Conservation (phyloP, 2,329 filamentous ascomycete species). For the Metarhizium album region DNA sequence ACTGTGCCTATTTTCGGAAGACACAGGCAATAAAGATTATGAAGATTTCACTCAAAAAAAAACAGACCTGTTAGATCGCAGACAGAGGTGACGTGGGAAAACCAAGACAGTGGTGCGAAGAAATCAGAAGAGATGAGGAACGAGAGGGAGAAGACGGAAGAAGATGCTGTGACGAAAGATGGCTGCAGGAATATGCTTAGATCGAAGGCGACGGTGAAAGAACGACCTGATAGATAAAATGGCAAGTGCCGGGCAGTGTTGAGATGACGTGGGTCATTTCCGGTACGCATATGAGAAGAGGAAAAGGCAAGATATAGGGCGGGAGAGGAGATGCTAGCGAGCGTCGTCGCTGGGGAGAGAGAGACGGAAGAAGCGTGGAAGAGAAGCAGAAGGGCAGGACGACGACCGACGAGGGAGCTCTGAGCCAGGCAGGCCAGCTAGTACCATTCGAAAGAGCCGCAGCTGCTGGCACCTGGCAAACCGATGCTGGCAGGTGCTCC, state of each 20-base stretch:
- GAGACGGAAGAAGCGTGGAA: neutral
- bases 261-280: slow-evolving; percentile 7
- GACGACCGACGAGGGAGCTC: neutral
- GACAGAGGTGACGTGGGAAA: slow-evolving; percentile 15
- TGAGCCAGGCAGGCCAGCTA: neutral
- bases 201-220: slow-evolving; percentile 1
- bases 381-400: neutral
- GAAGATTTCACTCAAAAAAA: slow-evolving; percentile 18
- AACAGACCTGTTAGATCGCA: slow-evolving; percentile 18
- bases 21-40: slow-evolving; percentile 15
- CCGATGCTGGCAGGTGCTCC: slow-evolving; percentile 2
- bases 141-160: slow-evolving; percentile 7
- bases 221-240: slow-evolving; percentile 6
- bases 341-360: slow-evolving; percentile 3
- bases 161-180: slow-evolving; percentile 3
- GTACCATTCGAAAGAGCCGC: too few relatives aligned
- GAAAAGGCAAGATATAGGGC: slow-evolving; percentile 14
- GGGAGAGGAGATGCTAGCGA: slow-evolving; percentile 12
- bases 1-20: slow-evolving; percentile 4
- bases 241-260: slow-evolving; percentile 18
- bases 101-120: slow-evolving; percentile 10
- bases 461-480: slow-evolving; percentile 6
- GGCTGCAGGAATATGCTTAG: slow-evolving; percentile 7
- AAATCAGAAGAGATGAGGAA: slow-evolving; percentile 10
- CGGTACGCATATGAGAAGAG: slow-evolving; percentile 11